Evolutionary conservation across 805 yeast species (phyloP).

Genomic region (Nakazawaea molendinolei): DNA sequence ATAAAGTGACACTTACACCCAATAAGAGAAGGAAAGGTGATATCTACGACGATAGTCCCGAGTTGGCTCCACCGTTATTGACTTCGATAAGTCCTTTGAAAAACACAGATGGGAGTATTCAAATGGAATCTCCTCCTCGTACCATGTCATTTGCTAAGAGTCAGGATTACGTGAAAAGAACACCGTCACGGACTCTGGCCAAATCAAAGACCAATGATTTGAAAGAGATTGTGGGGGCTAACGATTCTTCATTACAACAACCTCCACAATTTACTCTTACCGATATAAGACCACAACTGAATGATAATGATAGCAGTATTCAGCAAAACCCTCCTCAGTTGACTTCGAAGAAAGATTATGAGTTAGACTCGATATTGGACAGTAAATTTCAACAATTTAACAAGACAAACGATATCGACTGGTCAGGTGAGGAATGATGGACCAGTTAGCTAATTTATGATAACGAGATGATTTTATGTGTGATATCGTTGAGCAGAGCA

Average conservation of each 20-base stretch:
- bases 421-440: constrained; percentile 9
- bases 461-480: no score
- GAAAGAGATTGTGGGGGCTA: constrained; percentile 6
- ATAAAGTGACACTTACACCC: constrained; percentile 10
- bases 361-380: constrained; percentile 10
- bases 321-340: neutral
- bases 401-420: constrained; percentile 9
- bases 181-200: constrained; percentile 7
- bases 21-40: constrained; percentile 10
- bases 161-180: neutral
- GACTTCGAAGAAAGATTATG: constrained; percentile 1
- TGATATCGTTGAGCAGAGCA: no score
- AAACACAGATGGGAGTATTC: neutral
- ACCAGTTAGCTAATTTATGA: no score
- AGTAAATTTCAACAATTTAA: constrained; percentile 6
- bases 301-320: neutral
- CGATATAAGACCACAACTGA: neutral
- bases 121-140: constrained; percentile 11
- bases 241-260: constrained; percentile 6
- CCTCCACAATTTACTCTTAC: constrained; percentile 8
- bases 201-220: constrained; percentile 8
- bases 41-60: constrained; percentile 9
- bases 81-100: constrained; percentile 4
- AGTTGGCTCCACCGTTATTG: constrained; percentile 8
- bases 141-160: constrained; percentile 9